phyloP scores from a whole-genome alignment of 768 basidiomycete genomes.

The Psilocybe tampanensis region DNA sequence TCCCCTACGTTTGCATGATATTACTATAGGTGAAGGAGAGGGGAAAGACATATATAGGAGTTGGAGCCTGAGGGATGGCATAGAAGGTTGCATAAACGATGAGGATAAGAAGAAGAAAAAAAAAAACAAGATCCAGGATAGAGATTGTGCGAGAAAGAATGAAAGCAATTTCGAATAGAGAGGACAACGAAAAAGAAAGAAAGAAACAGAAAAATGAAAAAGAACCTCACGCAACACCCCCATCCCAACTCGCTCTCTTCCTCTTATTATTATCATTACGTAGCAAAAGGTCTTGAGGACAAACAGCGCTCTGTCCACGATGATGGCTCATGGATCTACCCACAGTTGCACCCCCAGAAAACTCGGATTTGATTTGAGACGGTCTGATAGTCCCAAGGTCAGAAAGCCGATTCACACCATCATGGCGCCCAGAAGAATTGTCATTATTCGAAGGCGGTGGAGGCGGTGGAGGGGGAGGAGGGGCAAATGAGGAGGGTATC shows the following conservation, averaged over 20 bases:
- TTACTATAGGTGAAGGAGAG: no score
- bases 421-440: background rate
- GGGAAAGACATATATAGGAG: no score
- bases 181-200: background rate
- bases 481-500: background rate
- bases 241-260: conserved; percentile 51
- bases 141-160: background rate
- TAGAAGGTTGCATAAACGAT: background rate
- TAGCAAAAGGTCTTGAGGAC: conserved; percentile 41
- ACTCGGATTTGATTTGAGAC: background rate
- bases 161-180: background rate
- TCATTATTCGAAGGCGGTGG: background rate
- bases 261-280: conserved; percentile 35
- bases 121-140: background rate
- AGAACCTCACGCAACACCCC: conserved; percentile 22
- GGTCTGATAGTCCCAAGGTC: background rate
- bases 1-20: no score
- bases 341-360: conserved; percentile 3
- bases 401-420: background rate
- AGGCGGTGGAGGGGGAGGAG: background rate
- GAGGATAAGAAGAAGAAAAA: background rate
- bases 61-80: no score
- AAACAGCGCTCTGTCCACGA: conserved; percentile 45
- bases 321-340: conserved; percentile 40
- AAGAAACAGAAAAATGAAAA: background rate